phyloP scores from a whole-genome alignment of 345 rosid species.

The Microcos paniculata region DNA sequence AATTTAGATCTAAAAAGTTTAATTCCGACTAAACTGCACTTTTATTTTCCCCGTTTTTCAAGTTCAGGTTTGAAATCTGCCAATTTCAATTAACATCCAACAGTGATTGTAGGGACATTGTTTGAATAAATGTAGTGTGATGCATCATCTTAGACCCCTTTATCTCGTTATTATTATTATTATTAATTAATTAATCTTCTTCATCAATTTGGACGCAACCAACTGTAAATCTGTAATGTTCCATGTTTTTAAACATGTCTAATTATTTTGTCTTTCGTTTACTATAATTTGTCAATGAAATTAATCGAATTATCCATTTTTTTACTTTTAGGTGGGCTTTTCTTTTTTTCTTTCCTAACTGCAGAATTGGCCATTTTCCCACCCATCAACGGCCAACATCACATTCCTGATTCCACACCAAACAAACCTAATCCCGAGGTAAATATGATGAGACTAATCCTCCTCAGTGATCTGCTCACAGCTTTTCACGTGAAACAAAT shows the following conservation, averaged over 20 bases:
- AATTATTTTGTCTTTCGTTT: not conserved
- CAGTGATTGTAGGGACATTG: not conserved
- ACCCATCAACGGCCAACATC: not conserved
- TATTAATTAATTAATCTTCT: not conserved
- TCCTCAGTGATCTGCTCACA: not conserved
- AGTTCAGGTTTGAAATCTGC: not conserved
- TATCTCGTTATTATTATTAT: not conserved
- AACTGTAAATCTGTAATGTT: not conserved
- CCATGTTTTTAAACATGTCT: not conserved
- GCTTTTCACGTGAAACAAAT: not conserved
- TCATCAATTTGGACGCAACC: not conserved
- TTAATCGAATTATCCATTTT: not conserved
- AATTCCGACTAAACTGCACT: not conserved
- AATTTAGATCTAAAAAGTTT: not conserved
- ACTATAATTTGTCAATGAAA: not conserved
- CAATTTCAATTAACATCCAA: not conserved
- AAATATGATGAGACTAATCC: not conserved
- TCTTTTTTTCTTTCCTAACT: not conserved
- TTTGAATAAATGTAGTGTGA: not conserved
- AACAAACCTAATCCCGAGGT: not conserved
- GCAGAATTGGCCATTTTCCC: not conserved
- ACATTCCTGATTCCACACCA: not conserved
- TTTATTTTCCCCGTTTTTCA: too few species aligned
- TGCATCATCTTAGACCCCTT: not conserved
- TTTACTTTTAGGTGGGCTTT: not conserved